A percentile compares a stretch with the other conserved stretches of the same genome.
Evolutionary conservation across 345 rosid genomes (phyloP).

Genomic region (Heritiera fomes): DNA sequence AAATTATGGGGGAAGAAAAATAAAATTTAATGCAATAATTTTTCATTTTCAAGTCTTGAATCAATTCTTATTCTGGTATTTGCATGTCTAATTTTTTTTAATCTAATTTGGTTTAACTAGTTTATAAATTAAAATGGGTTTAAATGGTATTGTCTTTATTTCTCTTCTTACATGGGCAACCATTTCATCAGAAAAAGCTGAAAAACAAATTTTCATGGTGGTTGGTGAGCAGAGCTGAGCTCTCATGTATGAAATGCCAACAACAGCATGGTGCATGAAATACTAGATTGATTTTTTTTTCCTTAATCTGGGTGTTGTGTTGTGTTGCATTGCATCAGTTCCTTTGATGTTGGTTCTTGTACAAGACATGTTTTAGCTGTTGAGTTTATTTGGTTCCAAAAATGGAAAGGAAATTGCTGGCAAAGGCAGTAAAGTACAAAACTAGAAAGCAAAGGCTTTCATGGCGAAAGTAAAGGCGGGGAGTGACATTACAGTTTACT

Average conservation of each 20-base stretch:
- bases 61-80: not conserved
- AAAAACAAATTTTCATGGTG: slow-evolving; percentile 10
- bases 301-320: not conserved
- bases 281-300: not conserved
- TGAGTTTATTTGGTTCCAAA: slow-evolving; percentile 6
- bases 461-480: slow-evolving; percentile 5
- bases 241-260: slow-evolving; percentile 13
- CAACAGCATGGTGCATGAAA: slow-evolving; percentile 19
- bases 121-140: too few relatives aligned
- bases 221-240: not conserved
- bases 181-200: slow-evolving; percentile 12
- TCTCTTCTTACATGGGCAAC: slow-evolving; percentile 8
- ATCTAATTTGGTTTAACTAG: not conserved
- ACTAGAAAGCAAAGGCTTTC: not conserved
- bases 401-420: slow-evolving; percentile 23
- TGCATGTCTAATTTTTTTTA: not conserved
- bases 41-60: not conserved
- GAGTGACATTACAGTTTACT: not conserved
- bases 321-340: not conserved
- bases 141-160: not conserved
- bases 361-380: not conserved
- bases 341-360: not conserved
- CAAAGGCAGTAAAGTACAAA: not conserved
- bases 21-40: too few relatives aligned
- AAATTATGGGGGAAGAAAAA: too few relatives aligned